Conservation (phyloP, 2,329 filamentous ascomycete genomes). For the Microsporum canis region DNA sequence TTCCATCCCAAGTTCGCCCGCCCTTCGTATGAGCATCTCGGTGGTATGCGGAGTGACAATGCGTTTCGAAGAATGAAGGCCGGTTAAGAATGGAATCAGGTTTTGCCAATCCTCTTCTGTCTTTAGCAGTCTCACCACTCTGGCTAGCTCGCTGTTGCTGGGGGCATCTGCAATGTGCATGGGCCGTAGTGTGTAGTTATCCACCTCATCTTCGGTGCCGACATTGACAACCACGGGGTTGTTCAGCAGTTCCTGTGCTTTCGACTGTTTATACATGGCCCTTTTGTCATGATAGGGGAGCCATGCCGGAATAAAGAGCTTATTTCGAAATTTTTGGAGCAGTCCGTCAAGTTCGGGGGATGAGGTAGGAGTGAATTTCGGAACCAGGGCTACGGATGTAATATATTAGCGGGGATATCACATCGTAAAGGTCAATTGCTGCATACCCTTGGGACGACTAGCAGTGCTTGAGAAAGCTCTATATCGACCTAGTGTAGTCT, state of each 20-base stretch:
- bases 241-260: conserved; percentile 26
- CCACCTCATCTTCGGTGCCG: conserved; percentile 23
- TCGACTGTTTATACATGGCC: conserved; percentile 30
- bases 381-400: conserved; percentile 21
- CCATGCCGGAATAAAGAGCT: conserved; percentile 34
- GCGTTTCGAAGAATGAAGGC: conserved; percentile 24
- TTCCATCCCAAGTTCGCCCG: conserved; percentile 27
- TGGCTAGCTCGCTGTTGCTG: conserved; percentile 22
- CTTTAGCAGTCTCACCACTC: conserved; percentile 28
- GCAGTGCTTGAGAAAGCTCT: conserved; percentile 24
- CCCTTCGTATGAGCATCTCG: conserved; percentile 30
- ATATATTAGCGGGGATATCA: background rate
- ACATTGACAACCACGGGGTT: conserved; percentile 33
- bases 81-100: conserved; percentile 31
- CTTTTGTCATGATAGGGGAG: conserved; percentile 28
- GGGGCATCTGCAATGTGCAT: conserved; percentile 26
- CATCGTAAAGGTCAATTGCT: background rate
- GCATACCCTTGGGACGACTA: conserved; percentile 25
- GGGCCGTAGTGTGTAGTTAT: conserved; percentile 30
- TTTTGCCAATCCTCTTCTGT: conserved; percentile 32
- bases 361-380: conserved; percentile 29
- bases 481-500: conserved; percentile 12
- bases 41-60: conserved; percentile 18
- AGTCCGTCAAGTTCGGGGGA: conserved; percentile 32
- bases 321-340: conserved; percentile 32